These are phyloP conservation scores for Nymphaea colorata DNA, from an alignment of 164 flowering plant genomes.

Conservation along the genomic window DNA sequence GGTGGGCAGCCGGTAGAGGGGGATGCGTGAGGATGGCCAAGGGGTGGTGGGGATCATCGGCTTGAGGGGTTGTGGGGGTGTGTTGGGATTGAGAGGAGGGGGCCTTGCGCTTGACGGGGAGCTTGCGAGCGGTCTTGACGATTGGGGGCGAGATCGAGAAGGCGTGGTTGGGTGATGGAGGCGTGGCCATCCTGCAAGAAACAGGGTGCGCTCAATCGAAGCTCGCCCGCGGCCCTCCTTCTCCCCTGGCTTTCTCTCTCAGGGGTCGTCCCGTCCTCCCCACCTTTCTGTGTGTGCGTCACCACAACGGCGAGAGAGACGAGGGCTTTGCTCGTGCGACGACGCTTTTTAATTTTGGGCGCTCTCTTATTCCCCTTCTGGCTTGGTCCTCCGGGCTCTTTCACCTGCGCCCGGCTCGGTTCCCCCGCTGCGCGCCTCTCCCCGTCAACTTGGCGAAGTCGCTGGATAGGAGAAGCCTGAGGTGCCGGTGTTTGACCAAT, in stretches of 20 bases:
- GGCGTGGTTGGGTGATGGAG: neutral
- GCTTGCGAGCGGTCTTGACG: neutral
- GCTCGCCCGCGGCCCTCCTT: no score
- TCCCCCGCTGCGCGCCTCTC: no score
- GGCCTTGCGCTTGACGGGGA: neutral
- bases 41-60: neutral
- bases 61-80: neutral
- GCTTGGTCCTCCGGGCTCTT: no score
- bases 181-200: neutral
- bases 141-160: neutral
- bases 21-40: neutral
- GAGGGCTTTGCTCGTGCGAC: no score
- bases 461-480: no score
- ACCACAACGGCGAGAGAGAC: neutral
- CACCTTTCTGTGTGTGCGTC: neutral
- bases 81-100: no score
- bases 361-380: no score
- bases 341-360: no score
- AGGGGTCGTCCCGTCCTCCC: neutral
- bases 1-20: neutral
- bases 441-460: no score
- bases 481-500: no score
- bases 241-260: no score
- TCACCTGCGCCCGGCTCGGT: no score
- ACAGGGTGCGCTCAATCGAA: neutral